Evolutionary conservation across 805 yeast genomes (phyloP).

Genomic region (Hermanozyma aechmeae): DNA sequence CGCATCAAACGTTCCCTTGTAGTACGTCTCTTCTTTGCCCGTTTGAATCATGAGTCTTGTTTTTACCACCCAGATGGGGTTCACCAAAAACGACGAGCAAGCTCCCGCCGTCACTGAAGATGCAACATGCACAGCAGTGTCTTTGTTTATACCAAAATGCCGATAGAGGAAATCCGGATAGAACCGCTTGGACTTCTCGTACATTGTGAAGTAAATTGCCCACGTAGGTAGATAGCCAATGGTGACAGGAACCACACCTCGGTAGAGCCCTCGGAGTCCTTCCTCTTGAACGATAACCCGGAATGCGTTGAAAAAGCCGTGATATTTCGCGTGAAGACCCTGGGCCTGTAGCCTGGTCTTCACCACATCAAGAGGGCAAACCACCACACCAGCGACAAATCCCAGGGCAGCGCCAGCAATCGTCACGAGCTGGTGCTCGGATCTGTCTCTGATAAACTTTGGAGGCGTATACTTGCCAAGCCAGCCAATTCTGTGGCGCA

Average conservation of each 20-base stretch:
- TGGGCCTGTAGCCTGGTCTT: constrained; percentile 93
- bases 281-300: constrained; percentile 62
- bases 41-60: constrained; percentile 89
- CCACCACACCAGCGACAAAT: constrained; percentile 76
- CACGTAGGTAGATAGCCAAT: constrained; percentile 95
- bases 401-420: constrained; percentile 93
- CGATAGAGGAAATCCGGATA: constrained; percentile 34
- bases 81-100: constrained; percentile 72
- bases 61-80: constrained; percentile 97
- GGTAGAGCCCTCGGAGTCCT: constrained; percentile 74
- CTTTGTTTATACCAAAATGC: constrained; percentile 15
- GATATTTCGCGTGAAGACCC: constrained; percentile 45
- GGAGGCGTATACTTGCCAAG: constrained; percentile 14
- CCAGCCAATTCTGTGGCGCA: constrained; percentile 11
- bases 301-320: constrained; percentile 58
- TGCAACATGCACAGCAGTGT: constrained; percentile 32
- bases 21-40: constrained; percentile 34
- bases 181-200: constrained; percentile 63
- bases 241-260: constrained; percentile 88
- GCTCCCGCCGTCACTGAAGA: constrained; percentile 86
- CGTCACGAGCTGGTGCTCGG: constrained; percentile 57
- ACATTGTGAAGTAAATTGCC: constrained; percentile 90
- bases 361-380: constrained; percentile 93
- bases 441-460: constrained; percentile 12
- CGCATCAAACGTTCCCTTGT: constrained; percentile 78